phyloP scores from a whole-genome alignment of 208 protist genomes.

The Wallacemonas collosoma region DNA sequence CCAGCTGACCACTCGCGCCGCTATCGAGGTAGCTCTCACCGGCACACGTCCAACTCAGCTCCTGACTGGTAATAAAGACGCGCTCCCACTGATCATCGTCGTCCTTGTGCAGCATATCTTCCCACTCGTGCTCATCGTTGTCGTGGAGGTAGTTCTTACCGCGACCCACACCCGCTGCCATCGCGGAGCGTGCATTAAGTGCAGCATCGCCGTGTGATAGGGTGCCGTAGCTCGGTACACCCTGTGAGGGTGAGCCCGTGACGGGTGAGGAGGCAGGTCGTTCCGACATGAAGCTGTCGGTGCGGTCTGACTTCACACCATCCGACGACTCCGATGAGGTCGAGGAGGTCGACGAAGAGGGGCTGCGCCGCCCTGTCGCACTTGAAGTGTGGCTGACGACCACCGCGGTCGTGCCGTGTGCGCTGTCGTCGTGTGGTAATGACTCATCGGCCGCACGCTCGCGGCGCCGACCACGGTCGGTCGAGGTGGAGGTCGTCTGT shows the following conservation, averaged over 20 bases:
- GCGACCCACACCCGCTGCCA: not conserved
- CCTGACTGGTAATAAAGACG: slow-evolving; percentile 61
- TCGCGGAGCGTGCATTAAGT: no score
- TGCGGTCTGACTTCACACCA: slow-evolving; percentile 12
- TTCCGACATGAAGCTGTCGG: slow-evolving; percentile 16
- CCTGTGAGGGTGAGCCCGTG: not conserved
- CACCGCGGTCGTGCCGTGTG: not conserved
- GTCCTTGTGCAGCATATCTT: not conserved
- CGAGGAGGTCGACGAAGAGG: not conserved
- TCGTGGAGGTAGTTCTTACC: slow-evolving; percentile 4
- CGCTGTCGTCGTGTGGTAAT: not conserved
- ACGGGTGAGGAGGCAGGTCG: not conserved
- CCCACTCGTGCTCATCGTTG: slow-evolving; percentile 4
- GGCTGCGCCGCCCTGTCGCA: no score
- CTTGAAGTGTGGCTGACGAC: not conserved
- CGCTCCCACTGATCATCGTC: slow-evolving; percentile 30
- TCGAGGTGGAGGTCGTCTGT: not conserved
- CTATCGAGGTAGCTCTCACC: slow-evolving; percentile 61
- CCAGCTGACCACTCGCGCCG: slow-evolving; percentile 48
- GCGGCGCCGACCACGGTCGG: not conserved
- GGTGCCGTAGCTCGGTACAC: slow-evolving; percentile 4
- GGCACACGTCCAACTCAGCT: slow-evolving; percentile 75
- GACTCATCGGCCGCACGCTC: not conserved
- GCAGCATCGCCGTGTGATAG: not conserved
- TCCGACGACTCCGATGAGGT: slow-evolving; percentile 2